Evolutionary conservation across 2,329 filamentous ascomycete species (phyloP).

Genomic region (Hypoxylon rubiginosum): DNA sequence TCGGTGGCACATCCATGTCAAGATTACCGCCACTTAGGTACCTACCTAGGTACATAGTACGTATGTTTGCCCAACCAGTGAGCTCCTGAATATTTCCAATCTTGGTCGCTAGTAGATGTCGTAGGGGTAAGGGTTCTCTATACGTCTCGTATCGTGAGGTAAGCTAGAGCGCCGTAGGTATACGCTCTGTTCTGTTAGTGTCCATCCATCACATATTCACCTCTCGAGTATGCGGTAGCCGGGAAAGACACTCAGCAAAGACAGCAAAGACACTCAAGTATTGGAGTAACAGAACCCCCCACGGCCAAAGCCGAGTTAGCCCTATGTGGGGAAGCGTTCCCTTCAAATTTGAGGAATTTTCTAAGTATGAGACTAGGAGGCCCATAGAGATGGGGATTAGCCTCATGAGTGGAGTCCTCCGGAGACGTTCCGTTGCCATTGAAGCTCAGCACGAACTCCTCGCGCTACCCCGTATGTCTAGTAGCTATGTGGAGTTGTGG

Average conservation of each 20-base stretch:
- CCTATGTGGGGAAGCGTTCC: constrained; percentile 24
- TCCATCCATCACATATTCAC: background rate
- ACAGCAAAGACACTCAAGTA: constrained; percentile 5
- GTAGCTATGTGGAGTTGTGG: constrained; percentile 30
- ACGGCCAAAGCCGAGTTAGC: constrained; percentile 29
- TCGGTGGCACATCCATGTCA: constrained; percentile 26
- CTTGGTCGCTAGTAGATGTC: background rate
- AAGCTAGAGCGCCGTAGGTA: no score
- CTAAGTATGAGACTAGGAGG: constrained; percentile 9
- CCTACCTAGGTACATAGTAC: background rate
- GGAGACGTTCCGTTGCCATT: constrained; percentile 25
- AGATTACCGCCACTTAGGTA: constrained; percentile 23
- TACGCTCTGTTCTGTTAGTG: background rate
- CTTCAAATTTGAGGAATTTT: constrained; percentile 17
- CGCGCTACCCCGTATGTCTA: constrained; percentile 25
- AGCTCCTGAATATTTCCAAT: constrained; percentile 19
- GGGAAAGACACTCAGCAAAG: constrained; percentile 14
- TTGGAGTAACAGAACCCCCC: constrained; percentile 34
- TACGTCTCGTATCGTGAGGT: no score
- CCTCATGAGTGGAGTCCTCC: constrained; percentile 25
- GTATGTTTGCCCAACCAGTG: constrained; percentile 14
- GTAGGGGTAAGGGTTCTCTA: background rate
- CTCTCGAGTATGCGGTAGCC: background rate
- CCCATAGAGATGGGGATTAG: constrained; percentile 16
- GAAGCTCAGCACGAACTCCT: constrained; percentile 5